Evolutionary conservation across 768 basidiomycete genomes (phyloP).

Genomic region (Termitomyces sp.): DNA sequence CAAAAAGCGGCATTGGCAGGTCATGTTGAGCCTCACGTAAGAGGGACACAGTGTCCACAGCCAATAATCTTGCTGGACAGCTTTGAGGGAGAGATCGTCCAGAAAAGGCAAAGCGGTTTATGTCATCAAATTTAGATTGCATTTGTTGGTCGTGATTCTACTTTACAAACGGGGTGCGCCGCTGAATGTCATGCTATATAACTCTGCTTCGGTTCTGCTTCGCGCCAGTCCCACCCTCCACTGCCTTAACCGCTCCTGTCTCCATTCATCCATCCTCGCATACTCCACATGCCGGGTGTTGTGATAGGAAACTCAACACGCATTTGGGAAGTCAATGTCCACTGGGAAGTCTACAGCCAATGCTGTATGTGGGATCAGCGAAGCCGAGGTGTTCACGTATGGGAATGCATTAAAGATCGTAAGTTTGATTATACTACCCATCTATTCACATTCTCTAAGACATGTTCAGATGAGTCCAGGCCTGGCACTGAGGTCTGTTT

Average conservation of each 20-base stretch:
- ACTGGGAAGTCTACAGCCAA: conserved; percentile 62
- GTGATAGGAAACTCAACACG: conserved; percentile 63
- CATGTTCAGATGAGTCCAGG: conserved; percentile 50
- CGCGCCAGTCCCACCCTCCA: neutral
- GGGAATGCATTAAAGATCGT: conserved; percentile 73
- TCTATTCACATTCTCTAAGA: conserved; percentile 2
- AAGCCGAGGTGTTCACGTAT: conserved; percentile 65
- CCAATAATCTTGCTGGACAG: conserved; percentile 12
- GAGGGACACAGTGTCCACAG: neutral
- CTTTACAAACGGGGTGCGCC: conserved; percentile 14
- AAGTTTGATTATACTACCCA: conserved; percentile 24
- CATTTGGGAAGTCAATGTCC: conserved; percentile 64
- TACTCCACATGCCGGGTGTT: conserved; percentile 31
- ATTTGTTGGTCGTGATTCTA: conserved; percentile 12
- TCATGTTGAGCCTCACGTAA: conserved; percentile 2
- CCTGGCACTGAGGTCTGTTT: conserved; percentile 36
- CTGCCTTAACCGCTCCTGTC: neutral
- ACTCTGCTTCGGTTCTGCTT: conserved; percentile 6
- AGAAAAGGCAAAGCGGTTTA: conserved; percentile 13
- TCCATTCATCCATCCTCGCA: conserved; percentile 8
- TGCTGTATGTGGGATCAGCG: conserved; percentile 69
- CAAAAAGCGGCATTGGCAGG: neutral
- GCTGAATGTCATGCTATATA: conserved; percentile 18
- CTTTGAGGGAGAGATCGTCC: conserved; percentile 1
- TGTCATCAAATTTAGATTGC: conserved; percentile 14